Conservation (phyloP, 108 stramenopile genomes). For the Cyclotella kingstonii region DNA sequence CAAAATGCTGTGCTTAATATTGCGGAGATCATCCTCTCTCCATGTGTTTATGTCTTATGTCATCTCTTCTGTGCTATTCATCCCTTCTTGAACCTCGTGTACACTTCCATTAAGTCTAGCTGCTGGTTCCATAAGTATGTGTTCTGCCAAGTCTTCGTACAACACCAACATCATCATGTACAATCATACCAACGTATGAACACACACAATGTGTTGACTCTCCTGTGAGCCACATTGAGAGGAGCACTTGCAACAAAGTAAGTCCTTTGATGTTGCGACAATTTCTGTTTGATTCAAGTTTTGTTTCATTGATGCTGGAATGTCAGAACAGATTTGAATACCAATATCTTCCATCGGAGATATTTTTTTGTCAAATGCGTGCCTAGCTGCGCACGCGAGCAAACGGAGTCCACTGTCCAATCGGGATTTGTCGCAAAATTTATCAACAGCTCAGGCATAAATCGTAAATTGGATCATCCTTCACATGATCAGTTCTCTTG, state of each 20-base stretch:
- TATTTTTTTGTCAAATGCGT: constrained; percentile 5
- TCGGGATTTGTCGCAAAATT: constrained; percentile 10
- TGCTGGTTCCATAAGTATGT: constrained; percentile 3
- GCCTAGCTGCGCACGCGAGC: background rate
- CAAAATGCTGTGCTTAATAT: too few species aligned
- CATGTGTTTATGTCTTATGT: too few species aligned
- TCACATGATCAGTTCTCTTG: constrained; percentile 1
- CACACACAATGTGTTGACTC: background rate
- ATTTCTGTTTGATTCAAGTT: background rate
- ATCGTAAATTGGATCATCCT: background rate
- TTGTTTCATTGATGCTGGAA: constrained; percentile 18
- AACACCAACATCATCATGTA: background rate
- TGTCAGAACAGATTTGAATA: background rate
- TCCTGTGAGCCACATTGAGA: background rate
- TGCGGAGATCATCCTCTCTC: too few species aligned
- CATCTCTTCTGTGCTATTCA: too few species aligned
- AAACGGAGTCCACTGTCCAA: constrained; percentile 2
- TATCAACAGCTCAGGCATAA: constrained; percentile 1
- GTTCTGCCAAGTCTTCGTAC: constrained; percentile 7
- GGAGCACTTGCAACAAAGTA: background rate
- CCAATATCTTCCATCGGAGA: constrained; percentile 4
- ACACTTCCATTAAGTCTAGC: too few species aligned
- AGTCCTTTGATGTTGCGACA: background rate
- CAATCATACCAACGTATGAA: background rate
- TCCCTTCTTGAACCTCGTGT: too few species aligned